Conservation (phyloP, 169 alveolate genomes). For the Plasmodium cynomolgi region DNA sequence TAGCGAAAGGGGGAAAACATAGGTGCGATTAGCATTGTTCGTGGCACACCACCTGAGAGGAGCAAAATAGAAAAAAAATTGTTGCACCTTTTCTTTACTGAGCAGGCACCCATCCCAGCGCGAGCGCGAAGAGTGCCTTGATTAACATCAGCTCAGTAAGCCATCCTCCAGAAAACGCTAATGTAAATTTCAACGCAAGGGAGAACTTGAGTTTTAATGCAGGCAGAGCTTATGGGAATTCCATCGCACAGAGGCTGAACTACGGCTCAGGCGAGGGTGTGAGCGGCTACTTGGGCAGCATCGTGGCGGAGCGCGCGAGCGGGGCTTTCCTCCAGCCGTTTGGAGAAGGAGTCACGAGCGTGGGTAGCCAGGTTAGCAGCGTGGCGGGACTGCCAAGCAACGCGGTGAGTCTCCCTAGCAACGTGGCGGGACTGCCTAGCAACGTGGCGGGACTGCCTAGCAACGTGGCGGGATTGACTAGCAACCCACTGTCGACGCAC, state of each 20-base stretch:
- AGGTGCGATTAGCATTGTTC: neutral
- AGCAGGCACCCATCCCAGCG: constrained; percentile 36
- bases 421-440: neutral
- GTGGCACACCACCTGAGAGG: neutral
- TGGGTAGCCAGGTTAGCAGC: neutral
- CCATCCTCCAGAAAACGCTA: constrained; percentile 11
- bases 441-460: neutral
- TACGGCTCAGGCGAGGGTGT: neutral
- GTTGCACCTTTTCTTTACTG: neutral
- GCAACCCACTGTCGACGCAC: neutral
- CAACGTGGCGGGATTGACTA: neutral
- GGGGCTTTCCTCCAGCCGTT: too few species aligned
- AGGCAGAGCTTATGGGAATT: neutral
- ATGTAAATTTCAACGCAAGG: constrained; percentile 1
- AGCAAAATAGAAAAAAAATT: neutral
- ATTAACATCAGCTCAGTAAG: neutral
- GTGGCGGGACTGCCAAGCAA: neutral
- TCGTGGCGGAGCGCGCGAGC: neutral
- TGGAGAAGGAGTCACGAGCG: too few species aligned
- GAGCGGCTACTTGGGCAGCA: neutral
- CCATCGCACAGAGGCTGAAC: neutral
- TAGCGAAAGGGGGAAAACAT: neutral
- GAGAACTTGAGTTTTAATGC: neutral
- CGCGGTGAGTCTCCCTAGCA: neutral
- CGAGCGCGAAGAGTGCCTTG: neutral